Evolutionary conservation across 2,329 filamentous ascomycete genomes (phyloP), one percentile per base, ranked within the genome.

Genomic region (Claviceps maximensis): DNA sequence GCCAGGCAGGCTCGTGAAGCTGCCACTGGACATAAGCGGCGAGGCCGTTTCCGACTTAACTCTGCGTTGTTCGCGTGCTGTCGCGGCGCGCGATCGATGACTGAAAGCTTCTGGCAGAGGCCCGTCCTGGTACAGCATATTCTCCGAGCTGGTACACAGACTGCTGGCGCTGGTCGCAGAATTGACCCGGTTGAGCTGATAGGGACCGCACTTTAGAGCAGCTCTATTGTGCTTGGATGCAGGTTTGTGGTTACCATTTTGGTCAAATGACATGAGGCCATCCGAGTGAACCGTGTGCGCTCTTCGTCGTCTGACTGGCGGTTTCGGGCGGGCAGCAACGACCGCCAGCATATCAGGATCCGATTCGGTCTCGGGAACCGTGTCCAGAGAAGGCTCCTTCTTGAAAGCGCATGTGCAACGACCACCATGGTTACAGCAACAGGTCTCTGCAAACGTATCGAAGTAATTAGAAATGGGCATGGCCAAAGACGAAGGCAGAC

Each of bases 361-460:
- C 56, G 79, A 78, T 62, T 82, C 77, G 56, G 79, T 80, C 65
- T 85, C 82, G 52, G 78, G 80, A 17, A 84, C 80, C 1, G 80
- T 78, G 61, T 83, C 80, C 55, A 84, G 74, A 58, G 59, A 61
- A 47, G 70, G 69, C 61, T 84, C 81, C 66, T 80, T 83, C 69
- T 84, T 84, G 63, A 77, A 67, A 53, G 74, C 74, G 66, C 83
- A 86, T 52, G 79, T 78, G 71, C 83, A 86, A 60, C 77, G 77
- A 47, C 76, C 80, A 57, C 82, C 83, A 60, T 85, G 82, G 65
- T 83, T 84, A 67, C 82, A 86, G 68, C 80, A 84, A 67, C 83
- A 86, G 60, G 78, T 83, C 60, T 82, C 80, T 80, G 69, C 53
- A 17, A 51, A 25, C 2, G n/a, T 58, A 53, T 50, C 52, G 47